These are phyloP conservation scores for Chalciporus chontae DNA, from an alignment of 768 basidiomycete genomes.

Conservation along the genomic window DNA sequence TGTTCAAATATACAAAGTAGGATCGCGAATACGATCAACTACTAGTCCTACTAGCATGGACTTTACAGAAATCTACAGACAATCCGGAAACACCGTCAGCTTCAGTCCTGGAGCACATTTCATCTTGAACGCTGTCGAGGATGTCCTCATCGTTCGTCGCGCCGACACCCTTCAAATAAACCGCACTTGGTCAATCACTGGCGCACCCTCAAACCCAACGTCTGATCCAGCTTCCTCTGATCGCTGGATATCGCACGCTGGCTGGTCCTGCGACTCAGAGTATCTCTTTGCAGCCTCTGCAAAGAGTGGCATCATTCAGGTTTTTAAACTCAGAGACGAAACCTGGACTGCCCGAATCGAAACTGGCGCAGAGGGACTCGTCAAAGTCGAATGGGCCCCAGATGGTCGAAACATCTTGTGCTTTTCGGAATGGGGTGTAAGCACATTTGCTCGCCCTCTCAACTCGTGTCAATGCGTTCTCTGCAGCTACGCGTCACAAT, in stretches of 20 bases:
- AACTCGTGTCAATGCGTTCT: slow-evolving; percentile 2
- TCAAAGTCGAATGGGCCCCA: slow-evolving; percentile 87
- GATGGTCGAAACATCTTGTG: slow-evolving; percentile 80
- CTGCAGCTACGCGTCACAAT: slow-evolving; percentile 77
- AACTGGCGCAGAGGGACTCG: slow-evolving; percentile 78
- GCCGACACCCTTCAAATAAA: slow-evolving; percentile 82
- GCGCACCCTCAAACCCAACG: slow-evolving; percentile 46
- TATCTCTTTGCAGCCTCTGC: slow-evolving; percentile 79
- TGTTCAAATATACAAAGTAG: too few species aligned
- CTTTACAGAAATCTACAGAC: slow-evolving; percentile 83
- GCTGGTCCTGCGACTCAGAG: slow-evolving; percentile 88
- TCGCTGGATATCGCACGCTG: slow-evolving; percentile 64
- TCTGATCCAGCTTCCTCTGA: slow-evolving; percentile 23
- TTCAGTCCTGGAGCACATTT: slow-evolving; percentile 90
- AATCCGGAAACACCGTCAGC: slow-evolving; percentile 62
- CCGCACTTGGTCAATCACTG: slow-evolving; percentile 74
- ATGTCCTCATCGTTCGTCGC: slow-evolving; percentile 79
- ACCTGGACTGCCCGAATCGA: slow-evolving; percentile 76
- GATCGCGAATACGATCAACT: too few species aligned
- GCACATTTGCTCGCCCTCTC: slow-evolving; percentile 31
- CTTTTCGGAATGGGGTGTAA: slow-evolving; percentile 92
- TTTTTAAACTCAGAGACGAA: slow-evolving; percentile 79
- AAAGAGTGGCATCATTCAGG: slow-evolving; percentile 66
- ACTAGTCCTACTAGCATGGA: too few species aligned
- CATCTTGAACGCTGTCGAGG: slow-evolving; percentile 73